A percentile compares a stretch with the other conserved stretches of the same genome.
Evolutionary conservation across 2,329 filamentous ascomycete species (phyloP).

Genomic region (Paecilomyces fulvus): DNA sequence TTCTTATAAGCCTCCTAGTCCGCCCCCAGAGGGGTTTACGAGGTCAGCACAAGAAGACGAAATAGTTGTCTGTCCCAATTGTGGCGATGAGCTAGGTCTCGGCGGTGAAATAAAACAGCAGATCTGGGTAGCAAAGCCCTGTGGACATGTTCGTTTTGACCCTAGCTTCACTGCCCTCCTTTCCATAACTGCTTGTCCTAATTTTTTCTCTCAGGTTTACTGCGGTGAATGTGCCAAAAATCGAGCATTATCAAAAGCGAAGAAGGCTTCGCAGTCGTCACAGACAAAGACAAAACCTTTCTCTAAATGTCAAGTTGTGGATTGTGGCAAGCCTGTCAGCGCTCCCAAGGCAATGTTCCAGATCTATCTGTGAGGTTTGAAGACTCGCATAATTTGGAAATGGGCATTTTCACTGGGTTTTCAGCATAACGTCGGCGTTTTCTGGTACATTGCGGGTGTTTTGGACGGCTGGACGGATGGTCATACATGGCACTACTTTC

Average conservation of each 20-base stretch:
- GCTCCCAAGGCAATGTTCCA: conserved; percentile 36
- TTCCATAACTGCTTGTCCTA: not conserved
- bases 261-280: conserved; percentile 18
- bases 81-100: conserved; percentile 71
- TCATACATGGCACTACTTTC: not conserved
- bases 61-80: conserved; percentile 75
- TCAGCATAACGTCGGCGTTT: conserved; percentile 1
- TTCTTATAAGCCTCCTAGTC: conserved; percentile 54
- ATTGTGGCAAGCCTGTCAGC: conserved; percentile 33
- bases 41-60: conserved; percentile 64
- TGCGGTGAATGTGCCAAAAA: conserved; percentile 40
- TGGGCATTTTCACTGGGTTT: not conserved
- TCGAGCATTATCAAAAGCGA: conserved; percentile 27
- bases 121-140: conserved; percentile 85
- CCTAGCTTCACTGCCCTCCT: not conserved
- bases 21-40: conserved; percentile 69
- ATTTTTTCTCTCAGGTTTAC: conserved; percentile 31
- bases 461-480: not conserved
- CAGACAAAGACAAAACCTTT: conserved; percentile 29
- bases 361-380: conserved; percentile 34
- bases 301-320: conserved; percentile 34
- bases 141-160: conserved; percentile 71
- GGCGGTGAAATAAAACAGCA: conserved; percentile 66
- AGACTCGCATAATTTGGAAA: not conserved
- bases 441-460: not conserved